These are phyloP conservation scores for Aspergillus calidoustus DNA, from an alignment of 2,329 filamentous ascomycete species.

Conservation along the genomic window DNA sequence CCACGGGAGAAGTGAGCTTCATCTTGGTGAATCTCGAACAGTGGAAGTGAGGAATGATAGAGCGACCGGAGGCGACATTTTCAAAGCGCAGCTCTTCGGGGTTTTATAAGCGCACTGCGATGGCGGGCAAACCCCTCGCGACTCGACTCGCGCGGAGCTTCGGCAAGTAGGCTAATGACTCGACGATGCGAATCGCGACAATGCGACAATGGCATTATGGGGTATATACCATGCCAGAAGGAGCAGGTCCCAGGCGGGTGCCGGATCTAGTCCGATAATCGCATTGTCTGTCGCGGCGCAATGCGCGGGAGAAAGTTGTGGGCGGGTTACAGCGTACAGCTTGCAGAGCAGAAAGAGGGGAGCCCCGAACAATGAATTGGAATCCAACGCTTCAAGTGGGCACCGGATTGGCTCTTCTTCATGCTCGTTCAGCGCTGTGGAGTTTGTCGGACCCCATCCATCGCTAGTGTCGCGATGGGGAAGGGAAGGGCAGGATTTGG, in stretches of 20 bases:
- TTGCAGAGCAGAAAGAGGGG: neutral
- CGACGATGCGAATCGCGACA: neutral
- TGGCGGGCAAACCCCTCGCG: neutral
- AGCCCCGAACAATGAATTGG: neutral
- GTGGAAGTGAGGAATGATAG: neutral
- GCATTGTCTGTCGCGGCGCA: neutral
- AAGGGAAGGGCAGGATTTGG: neutral
- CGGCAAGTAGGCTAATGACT: neutral
- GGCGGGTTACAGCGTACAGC: no score
- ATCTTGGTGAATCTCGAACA: neutral
- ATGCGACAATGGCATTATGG: neutral
- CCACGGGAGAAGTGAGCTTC: constrained; percentile 8
- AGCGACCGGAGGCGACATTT: neutral
- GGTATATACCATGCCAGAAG: neutral
- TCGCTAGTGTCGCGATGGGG: neutral
- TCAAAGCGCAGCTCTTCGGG: neutral
- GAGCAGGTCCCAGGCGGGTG: no score
- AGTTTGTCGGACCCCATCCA: no score
- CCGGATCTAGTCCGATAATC: neutral
- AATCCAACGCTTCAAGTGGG: neutral
- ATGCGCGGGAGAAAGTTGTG: no score
- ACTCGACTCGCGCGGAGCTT: neutral
- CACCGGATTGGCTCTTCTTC: neutral
- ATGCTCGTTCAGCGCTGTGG: no score
- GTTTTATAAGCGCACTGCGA: neutral